These are phyloP conservation scores for Candida dendrica DNA, from an alignment of 805 yeast genomes.

Conservation along the genomic window DNA sequence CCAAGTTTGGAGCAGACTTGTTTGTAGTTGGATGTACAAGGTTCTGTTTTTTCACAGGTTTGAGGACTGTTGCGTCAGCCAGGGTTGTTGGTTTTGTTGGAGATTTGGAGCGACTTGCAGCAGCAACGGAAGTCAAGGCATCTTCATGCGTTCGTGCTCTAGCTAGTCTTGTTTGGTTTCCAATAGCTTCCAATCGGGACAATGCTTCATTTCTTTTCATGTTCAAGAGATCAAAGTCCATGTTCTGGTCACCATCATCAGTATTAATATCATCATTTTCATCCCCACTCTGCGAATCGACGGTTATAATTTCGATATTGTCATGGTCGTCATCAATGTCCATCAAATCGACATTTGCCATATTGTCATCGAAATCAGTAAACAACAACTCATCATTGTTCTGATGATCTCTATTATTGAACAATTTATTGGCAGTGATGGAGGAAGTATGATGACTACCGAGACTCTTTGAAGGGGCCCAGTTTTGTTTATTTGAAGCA, in stretches of 20 bases:
- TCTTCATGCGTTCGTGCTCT: slow-evolving; percentile 8
- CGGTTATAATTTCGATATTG: slow-evolving; percentile 5
- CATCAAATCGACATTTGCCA: background rate
- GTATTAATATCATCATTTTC: background rate
- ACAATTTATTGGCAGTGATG: background rate
- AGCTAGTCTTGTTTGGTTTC: slow-evolving; percentile 10
- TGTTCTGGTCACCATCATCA: slow-evolving; percentile 1
- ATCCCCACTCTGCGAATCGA: background rate
- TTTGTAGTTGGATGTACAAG: slow-evolving; percentile 4
- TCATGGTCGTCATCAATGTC: slow-evolving; percentile 11
- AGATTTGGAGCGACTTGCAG: background rate
- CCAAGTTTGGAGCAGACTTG: slow-evolving; percentile 1
- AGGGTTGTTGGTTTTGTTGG: background rate
- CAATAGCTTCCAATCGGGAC: slow-evolving; percentile 19
- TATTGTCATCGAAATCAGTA: slow-evolving; percentile 6
- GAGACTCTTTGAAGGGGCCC: slow-evolving; percentile 19
- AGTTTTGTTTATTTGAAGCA: slow-evolving; percentile 6
- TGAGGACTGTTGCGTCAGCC: background rate
- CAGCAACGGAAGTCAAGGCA: background rate
- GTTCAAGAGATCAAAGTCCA: slow-evolving; percentile 8
- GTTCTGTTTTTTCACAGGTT: slow-evolving; percentile 1
- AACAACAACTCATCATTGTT: slow-evolving; percentile 4
- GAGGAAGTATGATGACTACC: background rate
- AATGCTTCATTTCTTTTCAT: slow-evolving; percentile 17
- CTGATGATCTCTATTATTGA: background rate